phyloP scores from a whole-genome alignment of 352 stramenopile genomes.

The Peronospora farinosa region DNA sequence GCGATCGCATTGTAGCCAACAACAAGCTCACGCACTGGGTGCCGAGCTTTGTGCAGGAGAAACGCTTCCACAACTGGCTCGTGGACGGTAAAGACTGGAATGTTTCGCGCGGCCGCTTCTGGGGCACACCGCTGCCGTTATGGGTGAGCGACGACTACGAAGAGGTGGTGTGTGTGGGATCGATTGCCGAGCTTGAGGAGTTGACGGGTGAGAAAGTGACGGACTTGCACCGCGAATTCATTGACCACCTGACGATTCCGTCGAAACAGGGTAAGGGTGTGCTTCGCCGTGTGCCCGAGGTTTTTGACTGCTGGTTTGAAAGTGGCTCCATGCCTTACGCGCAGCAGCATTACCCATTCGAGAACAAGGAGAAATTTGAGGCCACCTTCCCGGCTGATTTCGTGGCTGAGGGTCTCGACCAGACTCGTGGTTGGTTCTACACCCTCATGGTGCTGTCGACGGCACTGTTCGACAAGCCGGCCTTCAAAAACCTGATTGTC shows the following conservation, averaged over 20 bases:
- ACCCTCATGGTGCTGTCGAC: slow-evolving; percentile 99
- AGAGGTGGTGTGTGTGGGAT: slow-evolving; percentile 96
- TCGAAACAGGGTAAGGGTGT: slow-evolving; percentile 89
- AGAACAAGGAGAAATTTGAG: slow-evolving; percentile 98
- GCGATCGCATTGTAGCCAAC: slow-evolving; percentile 90
- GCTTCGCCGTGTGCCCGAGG: slow-evolving; percentile 83
- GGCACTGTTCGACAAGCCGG: slow-evolving; percentile 97
- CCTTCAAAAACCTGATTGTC: slow-evolving; percentile 99
- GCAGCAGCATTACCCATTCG: slow-evolving; percentile 99
- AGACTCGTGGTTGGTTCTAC: slow-evolving; percentile 99
- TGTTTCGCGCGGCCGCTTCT: slow-evolving; percentile 97
- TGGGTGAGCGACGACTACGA: slow-evolving; percentile 97
- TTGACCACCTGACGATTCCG: slow-evolving; percentile 97
- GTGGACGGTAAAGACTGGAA: slow-evolving; percentile 98
- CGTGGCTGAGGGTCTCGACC: slow-evolving; percentile 98
- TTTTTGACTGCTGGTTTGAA: slow-evolving; percentile 99
- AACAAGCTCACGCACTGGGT: slow-evolving; percentile 86
- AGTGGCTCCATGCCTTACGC: slow-evolving; percentile 99
- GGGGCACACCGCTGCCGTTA: slow-evolving; percentile 98
- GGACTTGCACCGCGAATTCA: slow-evolving; percentile 97
- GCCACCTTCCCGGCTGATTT: slow-evolving; percentile 97
- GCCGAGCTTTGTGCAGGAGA: slow-evolving; percentile 93
- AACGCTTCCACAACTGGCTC: slow-evolving; percentile 99
- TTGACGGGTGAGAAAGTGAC: slow-evolving; percentile 89
- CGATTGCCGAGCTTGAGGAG: slow-evolving; percentile 94